Evolutionary conservation across 805 yeast species (phyloP).

Genomic region (Tetrapisispora namnaoensis): DNA sequence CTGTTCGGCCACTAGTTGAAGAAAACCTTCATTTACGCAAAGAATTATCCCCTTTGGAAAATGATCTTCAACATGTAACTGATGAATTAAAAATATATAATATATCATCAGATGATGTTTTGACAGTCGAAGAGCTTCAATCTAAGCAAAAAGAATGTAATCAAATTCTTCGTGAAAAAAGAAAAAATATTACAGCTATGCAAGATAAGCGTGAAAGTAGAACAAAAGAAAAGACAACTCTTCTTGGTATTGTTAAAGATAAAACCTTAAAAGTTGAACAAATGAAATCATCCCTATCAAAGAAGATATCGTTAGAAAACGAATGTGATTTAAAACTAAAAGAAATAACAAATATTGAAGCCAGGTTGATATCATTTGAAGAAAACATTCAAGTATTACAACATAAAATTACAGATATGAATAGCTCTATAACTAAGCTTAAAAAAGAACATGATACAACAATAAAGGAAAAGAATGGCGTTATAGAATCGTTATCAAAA

Average conservation of each 20-base stretch:
- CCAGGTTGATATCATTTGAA: slow-evolving; percentile 5
- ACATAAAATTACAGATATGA: slow-evolving; percentile 3
- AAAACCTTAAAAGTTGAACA: slow-evolving; percentile 13
- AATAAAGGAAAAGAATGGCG: not conserved
- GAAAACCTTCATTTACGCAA: slow-evolving; percentile 17
- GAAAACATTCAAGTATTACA: slow-evolving; percentile 5
- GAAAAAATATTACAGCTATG: slow-evolving; percentile 16
- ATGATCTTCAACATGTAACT: slow-evolving; percentile 15
- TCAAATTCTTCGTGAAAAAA: slow-evolving; percentile 12
- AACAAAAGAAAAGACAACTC: slow-evolving; percentile 13
- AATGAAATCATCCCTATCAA: slow-evolving; percentile 15
- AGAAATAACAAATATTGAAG: slow-evolving; percentile 9
- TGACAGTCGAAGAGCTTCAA: slow-evolving; percentile 23
- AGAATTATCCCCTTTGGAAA: slow-evolving; percentile 18
- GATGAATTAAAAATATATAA: slow-evolving; percentile 21
- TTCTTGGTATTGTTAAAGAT: slow-evolving; percentile 17
- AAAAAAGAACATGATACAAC: slow-evolving; percentile 2
- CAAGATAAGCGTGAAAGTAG: slow-evolving; percentile 21
- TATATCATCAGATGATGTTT: slow-evolving; percentile 12
- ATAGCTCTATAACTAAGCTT: not conserved
- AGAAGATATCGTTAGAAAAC: slow-evolving; percentile 8
- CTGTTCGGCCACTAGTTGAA: slow-evolving; percentile 24
- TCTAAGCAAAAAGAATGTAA: slow-evolving; percentile 14
- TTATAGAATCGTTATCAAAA: not conserved
- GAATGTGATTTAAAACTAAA: slow-evolving; percentile 8